phyloP scores from a whole-genome alignment of 1,284 basidiomycete species.

The Rhodotorula sp. region DNA sequence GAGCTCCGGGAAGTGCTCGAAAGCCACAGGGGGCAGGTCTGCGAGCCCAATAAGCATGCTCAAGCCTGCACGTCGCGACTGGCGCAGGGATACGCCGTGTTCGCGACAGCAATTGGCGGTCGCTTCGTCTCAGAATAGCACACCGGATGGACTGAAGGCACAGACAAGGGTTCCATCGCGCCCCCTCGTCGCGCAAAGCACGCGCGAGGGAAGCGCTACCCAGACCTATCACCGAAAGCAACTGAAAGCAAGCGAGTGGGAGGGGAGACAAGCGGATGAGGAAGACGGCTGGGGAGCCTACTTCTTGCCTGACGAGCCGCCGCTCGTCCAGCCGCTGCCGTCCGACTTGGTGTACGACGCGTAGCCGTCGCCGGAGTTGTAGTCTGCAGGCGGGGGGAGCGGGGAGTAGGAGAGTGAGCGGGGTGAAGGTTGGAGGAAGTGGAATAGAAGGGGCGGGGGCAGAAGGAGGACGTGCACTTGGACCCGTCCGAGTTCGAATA shows the following conservation, averaged over 20 bases:
- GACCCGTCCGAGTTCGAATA: conserved; percentile 26
- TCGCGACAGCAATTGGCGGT: too few relatives aligned
- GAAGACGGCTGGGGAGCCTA: neutral
- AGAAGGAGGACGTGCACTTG: neutral
- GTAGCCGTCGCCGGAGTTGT: conserved; percentile 25
- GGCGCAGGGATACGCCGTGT: too few relatives aligned
- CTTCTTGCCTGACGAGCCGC: neutral
- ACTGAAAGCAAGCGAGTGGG: neutral
- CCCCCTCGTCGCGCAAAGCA: too few relatives aligned
- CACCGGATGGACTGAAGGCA: too few relatives aligned
- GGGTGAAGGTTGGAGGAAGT: neutral
- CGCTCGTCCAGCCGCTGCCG: conserved; percentile 16
- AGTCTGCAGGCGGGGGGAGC: conserved; percentile 2
- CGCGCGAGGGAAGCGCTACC: neutral
- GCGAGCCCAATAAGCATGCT: too few relatives aligned
- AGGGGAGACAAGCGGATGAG: too few relatives aligned
- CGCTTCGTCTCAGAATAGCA: too few relatives aligned
- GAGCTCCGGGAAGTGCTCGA: too few relatives aligned
- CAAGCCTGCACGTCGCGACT: too few relatives aligned
- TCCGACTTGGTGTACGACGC: conserved; percentile 13
- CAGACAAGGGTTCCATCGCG: too few relatives aligned
- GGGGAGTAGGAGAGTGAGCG: neutral
- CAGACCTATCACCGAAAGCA: neutral
- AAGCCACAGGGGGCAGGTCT: too few relatives aligned
- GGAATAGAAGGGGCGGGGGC: neutral